Percentiles rank a stretch among this genome's conserved stretches.
Evolutionary conservation across 2,329 filamentous ascomycete species (phyloP).

Genomic region (Aureobasidium sp.): DNA sequence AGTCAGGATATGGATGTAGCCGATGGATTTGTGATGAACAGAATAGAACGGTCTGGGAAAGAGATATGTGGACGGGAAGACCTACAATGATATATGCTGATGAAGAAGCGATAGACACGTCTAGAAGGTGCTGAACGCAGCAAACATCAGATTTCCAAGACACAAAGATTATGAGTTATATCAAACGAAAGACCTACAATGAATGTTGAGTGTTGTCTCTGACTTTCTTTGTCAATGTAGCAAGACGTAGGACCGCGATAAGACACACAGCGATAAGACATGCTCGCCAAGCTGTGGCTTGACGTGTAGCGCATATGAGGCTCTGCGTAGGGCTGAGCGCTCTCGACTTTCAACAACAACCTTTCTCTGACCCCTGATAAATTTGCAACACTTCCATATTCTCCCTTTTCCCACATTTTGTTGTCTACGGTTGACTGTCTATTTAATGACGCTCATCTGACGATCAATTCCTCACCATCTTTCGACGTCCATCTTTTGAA

Average conservation of each 20-base stretch:
- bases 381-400: not conserved
- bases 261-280: conserved; percentile 3
- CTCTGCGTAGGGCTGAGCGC: conserved; percentile 7
- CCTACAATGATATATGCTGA: not conserved
- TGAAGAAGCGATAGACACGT: not conserved
- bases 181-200: not conserved
- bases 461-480: not conserved
- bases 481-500: not conserved
- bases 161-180: not conserved
- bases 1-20: not conserved
- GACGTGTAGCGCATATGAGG: not conserved
- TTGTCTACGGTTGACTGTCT: not conserved
- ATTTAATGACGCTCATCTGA: not conserved
- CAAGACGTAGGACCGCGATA: not conserved
- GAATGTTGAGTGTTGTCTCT: not conserved
- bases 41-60: too few relatives aligned
- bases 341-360: conserved; percentile 11
- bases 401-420: not conserved
- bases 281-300: not conserved
- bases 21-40: not conserved
- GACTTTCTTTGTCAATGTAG: not conserved
- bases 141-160: not conserved
- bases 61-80: not conserved
- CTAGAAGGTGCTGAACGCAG: not conserved
- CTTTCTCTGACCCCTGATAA: conserved; percentile 10